phyloP scores from a whole-genome alignment of 495 filamentous ascomycete species.

The Penicillium angulare region DNA sequence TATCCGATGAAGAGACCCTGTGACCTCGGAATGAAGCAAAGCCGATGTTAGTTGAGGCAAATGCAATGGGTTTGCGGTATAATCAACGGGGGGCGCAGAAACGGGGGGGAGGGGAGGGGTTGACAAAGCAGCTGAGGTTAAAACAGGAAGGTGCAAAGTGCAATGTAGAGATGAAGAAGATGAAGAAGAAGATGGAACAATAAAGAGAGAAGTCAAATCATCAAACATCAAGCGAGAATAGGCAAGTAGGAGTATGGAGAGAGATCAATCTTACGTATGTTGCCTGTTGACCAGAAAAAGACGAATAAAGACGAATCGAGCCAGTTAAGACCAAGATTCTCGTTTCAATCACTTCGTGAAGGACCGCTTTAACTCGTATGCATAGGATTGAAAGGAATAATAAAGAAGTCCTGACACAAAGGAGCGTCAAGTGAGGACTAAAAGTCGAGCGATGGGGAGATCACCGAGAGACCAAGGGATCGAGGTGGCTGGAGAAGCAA shows the following conservation, averaged over 20 bases:
- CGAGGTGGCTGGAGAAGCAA: constrained; percentile 53
- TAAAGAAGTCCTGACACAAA: constrained; percentile 16
- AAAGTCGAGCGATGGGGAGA: constrained; percentile 7
- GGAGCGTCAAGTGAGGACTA: constrained; percentile 21
- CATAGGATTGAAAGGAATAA: constrained; percentile 10
- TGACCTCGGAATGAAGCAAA: not conserved
- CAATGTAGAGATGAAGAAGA: not conserved
- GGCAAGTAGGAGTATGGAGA: not conserved
- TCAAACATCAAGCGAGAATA: not conserved
- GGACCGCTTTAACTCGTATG: constrained; percentile 8
- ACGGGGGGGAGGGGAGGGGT: constrained; percentile 27
- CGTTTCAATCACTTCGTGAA: constrained; percentile 13
- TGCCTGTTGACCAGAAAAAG: constrained; percentile 4
- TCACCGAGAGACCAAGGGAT: constrained; percentile 47
- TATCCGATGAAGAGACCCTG: not conserved
- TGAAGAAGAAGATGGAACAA: too few relatives aligned
- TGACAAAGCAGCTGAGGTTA: constrained; percentile 10
- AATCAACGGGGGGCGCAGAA: not conserved
- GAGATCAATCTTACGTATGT: not conserved
- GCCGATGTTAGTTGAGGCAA: constrained; percentile 5
- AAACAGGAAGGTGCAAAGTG: constrained; percentile 1
- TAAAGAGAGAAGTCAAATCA: too few relatives aligned
- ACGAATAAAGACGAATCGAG: constrained; percentile 14
- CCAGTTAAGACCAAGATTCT: not conserved
- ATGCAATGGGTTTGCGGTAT: not conserved